A percentile compares a stretch with the other conserved stretches of the same genome.
These are phyloP conservation scores for Hippophae tibetana DNA, from an alignment of 306 rosid species.

Conservation along the genomic window DNA sequence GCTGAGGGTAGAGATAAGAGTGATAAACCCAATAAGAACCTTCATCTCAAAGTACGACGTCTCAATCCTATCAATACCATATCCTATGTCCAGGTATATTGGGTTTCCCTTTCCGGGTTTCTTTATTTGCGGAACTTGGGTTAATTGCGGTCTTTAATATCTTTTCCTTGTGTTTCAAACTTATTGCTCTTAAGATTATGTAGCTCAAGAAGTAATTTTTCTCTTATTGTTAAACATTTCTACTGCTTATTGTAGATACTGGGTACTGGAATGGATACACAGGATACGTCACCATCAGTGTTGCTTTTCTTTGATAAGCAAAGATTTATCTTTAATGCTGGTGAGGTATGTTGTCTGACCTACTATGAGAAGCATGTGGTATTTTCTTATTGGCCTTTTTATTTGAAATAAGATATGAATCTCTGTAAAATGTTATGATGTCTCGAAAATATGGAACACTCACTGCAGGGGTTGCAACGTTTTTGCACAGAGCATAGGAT, in stretches of 20 bases:
- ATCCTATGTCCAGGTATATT: constrained; percentile 56
- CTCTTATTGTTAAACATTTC: neutral
- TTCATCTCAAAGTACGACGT: constrained; percentile 45
- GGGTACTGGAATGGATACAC: constrained; percentile 93
- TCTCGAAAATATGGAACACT: constrained; percentile 3
- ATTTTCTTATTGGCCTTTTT: neutral
- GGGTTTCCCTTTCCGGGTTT: neutral
- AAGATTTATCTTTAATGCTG: constrained; percentile 82
- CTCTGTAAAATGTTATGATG: neutral
- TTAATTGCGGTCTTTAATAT: neutral
- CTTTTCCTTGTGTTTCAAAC: neutral
- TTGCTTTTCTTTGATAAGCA: constrained; percentile 83
- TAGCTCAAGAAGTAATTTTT: neutral
- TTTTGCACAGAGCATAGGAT: constrained; percentile 84
- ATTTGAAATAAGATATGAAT: neutral
- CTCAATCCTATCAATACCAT: constrained; percentile 69
- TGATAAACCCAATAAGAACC: constrained; percentile 40
- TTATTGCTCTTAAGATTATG: neutral
- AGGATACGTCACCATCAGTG: constrained; percentile 79
- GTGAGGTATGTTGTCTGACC: constrained; percentile 44
- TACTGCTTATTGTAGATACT: constrained; percentile 32
- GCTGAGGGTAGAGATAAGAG: constrained; percentile 58
- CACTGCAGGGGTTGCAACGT: constrained; percentile 66
- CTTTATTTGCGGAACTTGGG: neutral
- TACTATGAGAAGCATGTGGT: neutral